Conservation (phyloP, 2,329 filamentous ascomycete species). For the Scedosporium boydii region DNA sequence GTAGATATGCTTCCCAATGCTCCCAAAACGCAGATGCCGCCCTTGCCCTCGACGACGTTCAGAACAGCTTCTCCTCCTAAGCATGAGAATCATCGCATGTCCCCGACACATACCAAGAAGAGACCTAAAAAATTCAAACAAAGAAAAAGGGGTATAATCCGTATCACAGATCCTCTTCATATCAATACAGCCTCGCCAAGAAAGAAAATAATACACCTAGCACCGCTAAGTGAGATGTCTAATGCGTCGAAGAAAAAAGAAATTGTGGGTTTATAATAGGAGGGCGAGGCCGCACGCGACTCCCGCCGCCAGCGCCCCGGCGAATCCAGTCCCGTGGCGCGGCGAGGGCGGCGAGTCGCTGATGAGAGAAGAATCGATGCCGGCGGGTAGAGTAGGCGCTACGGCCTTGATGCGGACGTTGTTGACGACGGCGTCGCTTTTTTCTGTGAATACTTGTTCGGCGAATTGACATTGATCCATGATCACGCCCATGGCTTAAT, state of each 20-base stretch:
- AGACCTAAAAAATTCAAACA: background rate
- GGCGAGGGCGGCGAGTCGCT: conserved; percentile 5
- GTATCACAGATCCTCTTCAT: background rate
- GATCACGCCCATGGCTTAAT: conserved; percentile 25
- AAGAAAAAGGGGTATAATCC: background rate
- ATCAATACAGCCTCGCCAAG: background rate
- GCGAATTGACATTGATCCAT: conserved; percentile 25
- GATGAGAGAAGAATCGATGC: conserved; percentile 7
- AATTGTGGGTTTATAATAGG: background rate
- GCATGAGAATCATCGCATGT: background rate
- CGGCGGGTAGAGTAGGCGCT: conserved; percentile 14
- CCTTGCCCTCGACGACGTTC: background rate
- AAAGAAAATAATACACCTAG: background rate
- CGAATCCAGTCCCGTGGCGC: background rate
- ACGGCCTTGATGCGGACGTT: conserved; percentile 24
- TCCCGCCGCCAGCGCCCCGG: background rate
- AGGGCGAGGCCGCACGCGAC: conserved; percentile 2
- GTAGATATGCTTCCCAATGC: too few species aligned
- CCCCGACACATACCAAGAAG: background rate
- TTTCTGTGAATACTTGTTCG: conserved; percentile 17
- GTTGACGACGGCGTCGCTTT: conserved; percentile 20
- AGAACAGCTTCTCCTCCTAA: background rate
- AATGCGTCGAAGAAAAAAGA: background rate
- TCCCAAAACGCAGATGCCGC: too few species aligned
- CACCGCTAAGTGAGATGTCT: background rate